Evolutionary conservation across 192 early-diverging fungal genomes (phyloP), one percentile per base, ranked within the genome.

Genomic region (Umbelopsis ramanniana): DNA sequence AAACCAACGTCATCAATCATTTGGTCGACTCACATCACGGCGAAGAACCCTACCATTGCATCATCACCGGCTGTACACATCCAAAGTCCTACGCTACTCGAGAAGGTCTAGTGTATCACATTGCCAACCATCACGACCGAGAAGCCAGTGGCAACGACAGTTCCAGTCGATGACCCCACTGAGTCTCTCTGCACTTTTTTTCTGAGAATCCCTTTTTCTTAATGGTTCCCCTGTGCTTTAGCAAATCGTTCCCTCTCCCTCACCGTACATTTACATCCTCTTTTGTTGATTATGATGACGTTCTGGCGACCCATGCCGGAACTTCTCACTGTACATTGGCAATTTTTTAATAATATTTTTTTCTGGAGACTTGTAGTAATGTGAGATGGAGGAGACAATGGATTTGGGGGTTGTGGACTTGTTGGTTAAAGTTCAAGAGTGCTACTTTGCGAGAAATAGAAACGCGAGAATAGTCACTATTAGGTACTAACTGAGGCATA

Each of bases 21-120:
- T 45, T 80, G 14, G 67, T 67, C 4, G 71, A 70, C n/a, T 66
- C 26, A 1, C 79, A 80, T 47, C 45, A 33, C 7, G 70, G 71
- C 7, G 54, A 75, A 48, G 79, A 80, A 26, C 68, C 72, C 0
- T 80, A 76, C 33, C 74, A 71, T 19, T 80, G 79, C 50, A 52
- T 76, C 8, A 72, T 68, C 24, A 33, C 29, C 1, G 45, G 72
- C 22, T 80, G 79, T 29, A 66, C 46, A 0, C 79, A 80, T 47
- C 74, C 79, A 5, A 69, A 68, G 46, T n/a, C 22, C 4, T 80
- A 74, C 75, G 71, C 79, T 7, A 74, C 79, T 19, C 48, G 79
- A 19, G 79, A 80, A 38, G 79, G 79, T 8, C 67, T 80, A 0
- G 69, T 80, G 10, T 80, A 80, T 60, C 79, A 80, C 54, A 75